A percentile compares a stretch with the other conserved stretches of the same genome.
phyloP scores from a whole-genome alignment of 805 yeast genomes.

The Cyberlindnera japonica region DNA sequence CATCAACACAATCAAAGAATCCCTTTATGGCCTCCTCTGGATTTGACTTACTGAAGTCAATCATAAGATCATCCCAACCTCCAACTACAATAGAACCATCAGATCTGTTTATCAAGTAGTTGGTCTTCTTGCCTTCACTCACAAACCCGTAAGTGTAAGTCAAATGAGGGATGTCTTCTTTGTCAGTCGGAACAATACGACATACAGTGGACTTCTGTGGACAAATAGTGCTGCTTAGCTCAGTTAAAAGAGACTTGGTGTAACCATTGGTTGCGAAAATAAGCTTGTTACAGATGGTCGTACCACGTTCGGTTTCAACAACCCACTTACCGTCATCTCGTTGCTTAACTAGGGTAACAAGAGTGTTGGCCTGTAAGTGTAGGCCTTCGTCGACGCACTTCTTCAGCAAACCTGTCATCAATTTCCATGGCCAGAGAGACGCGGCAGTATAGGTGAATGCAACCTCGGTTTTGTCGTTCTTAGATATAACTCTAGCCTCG shows the following conservation, averaged over 20 bases:
- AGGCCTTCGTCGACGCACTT: slow-evolving; percentile 31
- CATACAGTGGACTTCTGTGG: slow-evolving; percentile 33
- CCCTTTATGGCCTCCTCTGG: slow-evolving; percentile 7
- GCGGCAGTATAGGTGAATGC: slow-evolving; percentile 43
- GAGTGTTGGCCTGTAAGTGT: slow-evolving; percentile 39
- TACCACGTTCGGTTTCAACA: slow-evolving; percentile 31
- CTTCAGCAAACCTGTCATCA: slow-evolving; percentile 32
- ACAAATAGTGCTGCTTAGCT: slow-evolving; percentile 28
- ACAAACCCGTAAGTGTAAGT: slow-evolving; percentile 32
- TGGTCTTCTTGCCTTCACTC: slow-evolving; percentile 24
- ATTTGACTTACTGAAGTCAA: slow-evolving; percentile 1
- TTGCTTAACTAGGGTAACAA: slow-evolving; percentile 28
- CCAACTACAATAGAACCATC: slow-evolving; percentile 38
- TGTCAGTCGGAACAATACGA: slow-evolving; percentile 26
- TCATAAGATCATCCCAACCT: slow-evolving; percentile 19
- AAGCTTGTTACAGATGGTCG: slow-evolving; percentile 29
- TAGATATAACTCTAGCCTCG: slow-evolving; percentile 45
- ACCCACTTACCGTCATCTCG: slow-evolving; percentile 29
- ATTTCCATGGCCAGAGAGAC: slow-evolving; percentile 40
- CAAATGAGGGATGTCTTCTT: slow-evolving; percentile 28
- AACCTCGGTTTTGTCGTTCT: slow-evolving; percentile 85
- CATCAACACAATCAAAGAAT: slow-evolving; percentile 32
- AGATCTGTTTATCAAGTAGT: slow-evolving; percentile 34
- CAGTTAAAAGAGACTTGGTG: slow-evolving; percentile 33
- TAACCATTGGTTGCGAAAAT: slow-evolving; percentile 30